Conservation (phyloP, 106 monocot species). For the Dioscorea dumetorum region DNA sequence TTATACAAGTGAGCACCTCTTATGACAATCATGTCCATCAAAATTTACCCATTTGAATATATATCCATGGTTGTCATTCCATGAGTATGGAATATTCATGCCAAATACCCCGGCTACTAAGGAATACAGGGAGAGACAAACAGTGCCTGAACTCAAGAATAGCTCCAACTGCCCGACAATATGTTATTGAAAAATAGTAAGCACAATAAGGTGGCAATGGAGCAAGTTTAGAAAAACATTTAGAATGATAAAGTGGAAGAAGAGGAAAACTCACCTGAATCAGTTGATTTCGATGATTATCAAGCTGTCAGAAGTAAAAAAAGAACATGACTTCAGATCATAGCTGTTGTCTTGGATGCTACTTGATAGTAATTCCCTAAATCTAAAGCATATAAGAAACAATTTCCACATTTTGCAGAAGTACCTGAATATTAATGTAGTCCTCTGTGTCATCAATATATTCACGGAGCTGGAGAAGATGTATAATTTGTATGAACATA, state of each 20-base stretch:
- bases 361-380: not conserved
- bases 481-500: not conserved
- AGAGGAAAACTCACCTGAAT: conserved; percentile 71
- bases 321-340: not conserved
- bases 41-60: conserved; percentile 52
- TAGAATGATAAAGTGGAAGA: too few relatives aligned
- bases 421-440: conserved; percentile 96
- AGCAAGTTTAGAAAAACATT: not conserved
- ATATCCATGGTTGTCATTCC: conserved; percentile 70
- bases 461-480: conserved; percentile 62
- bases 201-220: not conserved
- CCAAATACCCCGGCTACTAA: conserved; percentile 92
- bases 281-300: conserved; percentile 97
- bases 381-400: not conserved
- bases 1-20: not conserved
- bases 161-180: conserved; percentile 61
- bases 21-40: too few relatives aligned
- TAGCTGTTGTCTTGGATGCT: not conserved
- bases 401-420: not conserved
- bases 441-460: conserved; percentile 98
- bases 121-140: conserved; percentile 71
- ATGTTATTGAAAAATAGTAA: not conserved
- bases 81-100: conserved; percentile 94
- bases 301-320: conserved; percentile 41
- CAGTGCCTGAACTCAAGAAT: conserved; percentile 84